Conservation (phyloP, 495 filamentous ascomycete species). For the Venustampulla echinocandica region DNA sequence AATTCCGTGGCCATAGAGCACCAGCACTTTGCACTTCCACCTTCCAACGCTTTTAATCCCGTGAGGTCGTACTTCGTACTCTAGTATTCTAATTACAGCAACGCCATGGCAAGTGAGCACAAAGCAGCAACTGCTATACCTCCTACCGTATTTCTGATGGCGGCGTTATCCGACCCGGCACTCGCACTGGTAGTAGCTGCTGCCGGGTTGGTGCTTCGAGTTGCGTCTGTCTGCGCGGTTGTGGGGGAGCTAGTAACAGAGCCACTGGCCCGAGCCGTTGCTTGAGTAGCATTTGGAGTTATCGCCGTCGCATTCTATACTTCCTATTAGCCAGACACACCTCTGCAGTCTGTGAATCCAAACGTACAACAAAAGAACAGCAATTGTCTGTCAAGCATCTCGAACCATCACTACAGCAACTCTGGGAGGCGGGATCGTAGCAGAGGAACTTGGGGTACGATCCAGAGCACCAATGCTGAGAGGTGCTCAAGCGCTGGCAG, state of each 20-base stretch:
- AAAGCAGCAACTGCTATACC: neutral
- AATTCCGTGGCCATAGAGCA: neutral
- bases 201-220: neutral
- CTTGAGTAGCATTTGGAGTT: neutral
- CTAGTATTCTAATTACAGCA: neutral
- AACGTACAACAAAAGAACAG: too few species aligned
- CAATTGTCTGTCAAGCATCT: too few species aligned
- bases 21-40: neutral
- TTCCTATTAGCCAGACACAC: too few species aligned
- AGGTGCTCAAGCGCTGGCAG: too few species aligned
- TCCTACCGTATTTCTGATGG: neutral
- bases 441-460: too few species aligned
- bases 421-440: too few species aligned
- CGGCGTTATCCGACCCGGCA: neutral
- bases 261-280: too few species aligned
- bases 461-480: too few species aligned
- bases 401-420: too few species aligned
- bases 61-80: too few species aligned
- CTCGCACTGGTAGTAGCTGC: neutral
- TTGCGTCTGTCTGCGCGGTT: neutral
- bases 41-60: neutral
- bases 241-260: neutral
- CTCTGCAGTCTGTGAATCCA: too few species aligned
- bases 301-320: neutral
- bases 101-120: neutral